Base-by-base conservation (phyloP, 257 asterid species). In the Solanum tacnaense region DNA sequence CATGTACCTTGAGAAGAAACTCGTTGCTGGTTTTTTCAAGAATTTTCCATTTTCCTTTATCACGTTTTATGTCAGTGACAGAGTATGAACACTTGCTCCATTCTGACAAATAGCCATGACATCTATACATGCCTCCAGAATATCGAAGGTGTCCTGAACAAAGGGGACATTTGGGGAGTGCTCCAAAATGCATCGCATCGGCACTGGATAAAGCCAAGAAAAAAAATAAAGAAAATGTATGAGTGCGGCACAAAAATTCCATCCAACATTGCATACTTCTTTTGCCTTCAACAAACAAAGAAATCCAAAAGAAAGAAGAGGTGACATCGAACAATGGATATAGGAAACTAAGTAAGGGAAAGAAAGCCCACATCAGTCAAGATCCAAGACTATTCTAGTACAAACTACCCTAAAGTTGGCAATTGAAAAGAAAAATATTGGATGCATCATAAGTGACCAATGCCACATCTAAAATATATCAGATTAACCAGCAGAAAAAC, bases 121-220 rank as follows among this genome's bases (percentile, higher is more conserved):
- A 97, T 90, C 92, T 93, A 83, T 97, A 97, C 98, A 90, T 94
- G 89, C 99, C 94, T 36, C 93, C 91, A 62, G 96, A 91, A 89
- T 96, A 97, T 73, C 89, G 93, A 89, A 96, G 97, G 89, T 91
- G 91, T 85, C 98, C 99, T 49, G 93, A 90, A 88, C 99, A 97
- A 90, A 92, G 91, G 67, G 95, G 94, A 87, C 99, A 97, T 89
- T 86, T 93, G 41, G 89, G 93, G 90, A 95, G 98, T 72, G 94
- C 96, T 87, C 99, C 99, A 86, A 96, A 97, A 86, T 92, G 92
- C 99, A 97, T 97, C 86, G 98, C 98, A 86, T 97, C 99, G 44
- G 97, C 98, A 94, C 99, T 96, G 93, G 72, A 89, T 73, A 91
- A 75, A 44, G 76, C 81, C 82, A 71, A 73, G 75, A 18, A 49